Evolutionary conservation across 208 protist genomes (phyloP), one percentile per base, ranked within the genome.

Genomic region (Kentomonas sorsogonicus): DNA sequence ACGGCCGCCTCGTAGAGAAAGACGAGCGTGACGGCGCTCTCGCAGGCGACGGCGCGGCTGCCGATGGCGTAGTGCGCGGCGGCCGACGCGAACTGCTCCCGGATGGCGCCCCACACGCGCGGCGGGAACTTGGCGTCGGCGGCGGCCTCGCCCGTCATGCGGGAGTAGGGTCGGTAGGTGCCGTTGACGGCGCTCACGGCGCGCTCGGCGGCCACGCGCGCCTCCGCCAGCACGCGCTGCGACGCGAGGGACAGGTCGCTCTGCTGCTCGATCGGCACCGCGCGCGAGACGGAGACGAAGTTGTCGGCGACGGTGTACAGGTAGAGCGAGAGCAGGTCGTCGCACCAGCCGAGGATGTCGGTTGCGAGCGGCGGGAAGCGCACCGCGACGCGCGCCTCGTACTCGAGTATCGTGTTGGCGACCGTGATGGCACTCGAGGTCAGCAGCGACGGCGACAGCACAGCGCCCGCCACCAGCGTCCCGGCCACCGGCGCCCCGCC

Each of bases 301-400:
- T 78, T 94, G 64, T 89, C 87, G 33, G 79, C 70, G 10, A 90
- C 77, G 20, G 75, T 85, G 72, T 86, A 91, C n/a, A 87, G 71
- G 53, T 89, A 91, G 15, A 89, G 57, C 48, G 61, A 55, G 46
- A 87, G 53, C 46, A 90, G 63, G 55, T 90, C 78, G 43, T 86
- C 75, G 52, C 70, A 76, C 82, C 87, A 91, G 48, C 29, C 53
- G 26, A 94, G 58, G 29, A 89, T 80, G 38, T 87, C 76, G 1
- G 75, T 45, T 11, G 83, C 83, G 23, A 94, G 65, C 7, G 80
- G 83, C 4, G 86, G 77, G 61, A 79, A 88, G 51, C 87, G 83
- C 20, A 80, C 77, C 3, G 78, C 83, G 27, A 91, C 60, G 51
- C 86, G 77, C 31, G 82, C 86, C 47, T 83, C 65, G 53, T 89